These are phyloP conservation scores for Fistulinella cinereoalba DNA, from an alignment of 1,284 basidiomycete species.

Conservation along the genomic window DNA sequence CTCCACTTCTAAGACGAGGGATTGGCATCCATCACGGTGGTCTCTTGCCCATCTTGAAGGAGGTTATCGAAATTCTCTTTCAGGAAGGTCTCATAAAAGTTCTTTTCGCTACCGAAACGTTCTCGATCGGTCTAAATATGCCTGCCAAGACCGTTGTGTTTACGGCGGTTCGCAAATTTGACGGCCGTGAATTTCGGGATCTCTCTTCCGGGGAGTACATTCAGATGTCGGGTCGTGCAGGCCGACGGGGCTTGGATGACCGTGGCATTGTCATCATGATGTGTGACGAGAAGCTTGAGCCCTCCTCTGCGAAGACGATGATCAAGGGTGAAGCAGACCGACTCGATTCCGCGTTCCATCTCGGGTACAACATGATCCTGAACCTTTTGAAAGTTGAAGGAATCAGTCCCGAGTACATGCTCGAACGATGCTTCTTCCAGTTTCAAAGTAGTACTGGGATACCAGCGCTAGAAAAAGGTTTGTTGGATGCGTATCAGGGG, in stretches of 20 bases:
- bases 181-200: constrained; percentile 93
- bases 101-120: constrained; percentile 98
- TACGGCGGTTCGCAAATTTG: constrained; percentile 93
- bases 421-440: constrained; percentile 97
- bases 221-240: constrained; percentile 98
- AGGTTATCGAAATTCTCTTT: constrained; percentile 99
- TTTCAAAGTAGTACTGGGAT: constrained; percentile 94
- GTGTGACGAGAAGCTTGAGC: constrained; percentile 98
- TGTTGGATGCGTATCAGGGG: constrained; percentile 23
- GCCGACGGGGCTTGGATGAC: constrained; percentile 95
- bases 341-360: constrained; percentile 96
- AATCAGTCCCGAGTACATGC: constrained; percentile 97
- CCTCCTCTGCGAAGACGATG: constrained; percentile 91
- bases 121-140: constrained; percentile 99
- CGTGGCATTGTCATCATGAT: constrained; percentile 99
- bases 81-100: constrained; percentile 99
- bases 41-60: constrained; percentile 95
- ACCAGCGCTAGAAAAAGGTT: constrained; percentile 84
- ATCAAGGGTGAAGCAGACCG: constrained; percentile 98
- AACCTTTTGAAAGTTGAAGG: constrained; percentile 99
- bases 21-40: constrained; percentile 99
- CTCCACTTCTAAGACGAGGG: constrained; percentile 92
- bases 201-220: constrained; percentile 92
- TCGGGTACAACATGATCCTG: constrained; percentile 99
- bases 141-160: constrained; percentile 99